A percentile compares a stretch with the other conserved stretches of the same genome.
These are phyloP conservation scores for Kodamaea sagamina DNA, from an alignment of 805 yeast genomes.

Conservation along the genomic window DNA sequence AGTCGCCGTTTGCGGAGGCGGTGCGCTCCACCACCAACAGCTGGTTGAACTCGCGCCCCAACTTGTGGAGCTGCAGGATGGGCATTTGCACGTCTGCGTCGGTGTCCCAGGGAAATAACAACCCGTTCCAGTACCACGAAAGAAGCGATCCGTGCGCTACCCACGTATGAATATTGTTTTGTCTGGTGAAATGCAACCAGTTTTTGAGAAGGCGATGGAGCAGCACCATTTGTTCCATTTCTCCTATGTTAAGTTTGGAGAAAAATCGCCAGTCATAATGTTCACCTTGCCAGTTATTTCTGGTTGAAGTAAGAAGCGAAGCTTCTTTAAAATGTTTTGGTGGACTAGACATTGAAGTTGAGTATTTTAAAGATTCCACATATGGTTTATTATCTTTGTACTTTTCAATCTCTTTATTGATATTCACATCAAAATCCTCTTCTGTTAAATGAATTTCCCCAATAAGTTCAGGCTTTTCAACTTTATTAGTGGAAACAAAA, in stretches of 20 bases:
- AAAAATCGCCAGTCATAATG: slow-evolving; percentile 33
- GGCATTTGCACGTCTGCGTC: slow-evolving; percentile 31
- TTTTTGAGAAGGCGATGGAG: slow-evolving; percentile 22
- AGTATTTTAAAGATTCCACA: slow-evolving; percentile 20
- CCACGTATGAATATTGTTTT: slow-evolving; percentile 27
- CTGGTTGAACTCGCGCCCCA: slow-evolving; percentile 25
- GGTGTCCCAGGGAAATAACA: slow-evolving; percentile 27
- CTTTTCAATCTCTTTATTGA: slow-evolving; percentile 17
- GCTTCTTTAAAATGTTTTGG: slow-evolving; percentile 29
- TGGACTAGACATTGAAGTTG: slow-evolving; percentile 18
- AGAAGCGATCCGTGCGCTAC: slow-evolving; percentile 25
- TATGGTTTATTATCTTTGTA: slow-evolving; percentile 18
- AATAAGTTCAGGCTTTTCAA: not conserved
- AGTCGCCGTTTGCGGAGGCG: slow-evolving; percentile 18
- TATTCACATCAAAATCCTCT: slow-evolving; percentile 27
- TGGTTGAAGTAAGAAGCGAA: slow-evolving; percentile 15
- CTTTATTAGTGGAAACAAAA: slow-evolving; percentile 12
- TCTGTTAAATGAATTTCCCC: slow-evolving; percentile 20
- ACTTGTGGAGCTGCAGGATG: slow-evolving; percentile 20
- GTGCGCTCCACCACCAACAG: slow-evolving; percentile 21
- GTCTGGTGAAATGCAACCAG: slow-evolving; percentile 21
- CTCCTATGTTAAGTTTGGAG: slow-evolving; percentile 21
- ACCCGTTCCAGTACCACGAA: slow-evolving; percentile 28
- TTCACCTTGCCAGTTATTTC: slow-evolving; percentile 20
- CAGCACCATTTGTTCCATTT: slow-evolving; percentile 17